Evolutionary conservation across 805 yeast genomes (phyloP), one percentile per base, ranked within the genome.

Genomic region (Dipodascus albidus): DNA sequence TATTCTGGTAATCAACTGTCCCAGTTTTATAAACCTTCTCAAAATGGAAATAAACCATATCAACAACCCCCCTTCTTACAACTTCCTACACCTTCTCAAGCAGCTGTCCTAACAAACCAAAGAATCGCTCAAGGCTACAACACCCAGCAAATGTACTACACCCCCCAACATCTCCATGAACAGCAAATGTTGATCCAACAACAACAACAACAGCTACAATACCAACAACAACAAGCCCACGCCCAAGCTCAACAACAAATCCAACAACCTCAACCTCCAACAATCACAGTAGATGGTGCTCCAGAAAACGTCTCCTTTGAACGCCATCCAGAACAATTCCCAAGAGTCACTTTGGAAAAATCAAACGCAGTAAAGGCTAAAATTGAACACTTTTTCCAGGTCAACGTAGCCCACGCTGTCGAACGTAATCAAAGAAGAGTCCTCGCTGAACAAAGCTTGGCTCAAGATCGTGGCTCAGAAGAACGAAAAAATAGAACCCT

Each of bases 401-500:
- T 86, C 66, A 81, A 90, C 17, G 95, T 90, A 24, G 79, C 80
- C 53, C 95, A 89, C 66, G 98, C 99, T 0, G 89, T 93, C 57
- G 99, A 93, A 68, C 76, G 99, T 59, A 93, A 91, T 66, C 96
- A 90, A 68, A 81, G 98, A 69, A 77, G 97, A 44, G 79, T 89
- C 42, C 88, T 85, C 60, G 75, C 89, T 58, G 99, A 87, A 70
- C 84, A 83, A 59, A 78, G 79, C 54, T 69, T 89, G 41, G 74
- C 78, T 48, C 73, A 74, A 33, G 93, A 87, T 63, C 83, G 83
- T 27, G 80, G 86, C 55, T 83, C 91, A 19, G 95, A 86, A 58
- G 97, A 90, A 67, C 80, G 96, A 51, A 84, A 84, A 57, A 83
- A 82, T 62, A 75, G 97, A 60, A 93, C 87, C 66, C 75, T 88